Percentiles rank a stretch among this genome's conserved stretches.
Evolutionary conservation across 345 rosid species (phyloP).

Genomic region (Capsella bursapastoris): DNA sequence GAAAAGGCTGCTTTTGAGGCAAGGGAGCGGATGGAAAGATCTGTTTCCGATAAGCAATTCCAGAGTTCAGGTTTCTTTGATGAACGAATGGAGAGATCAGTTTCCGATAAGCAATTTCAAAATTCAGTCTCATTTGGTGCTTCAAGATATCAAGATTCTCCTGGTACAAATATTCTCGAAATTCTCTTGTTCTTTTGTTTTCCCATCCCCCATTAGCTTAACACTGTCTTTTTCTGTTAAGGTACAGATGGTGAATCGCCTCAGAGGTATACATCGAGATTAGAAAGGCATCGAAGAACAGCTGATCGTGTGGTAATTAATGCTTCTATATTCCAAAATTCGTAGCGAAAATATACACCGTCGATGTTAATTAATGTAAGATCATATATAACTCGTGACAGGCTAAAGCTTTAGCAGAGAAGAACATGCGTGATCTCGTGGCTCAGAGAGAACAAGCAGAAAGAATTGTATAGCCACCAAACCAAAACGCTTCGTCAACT

Average conservation of each 20-base stretch:
- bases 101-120: conserved; percentile 59
- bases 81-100: conserved; percentile 48
- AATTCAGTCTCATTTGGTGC: conserved; percentile 51
- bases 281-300: conserved; percentile 88
- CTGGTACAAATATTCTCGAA: conserved; percentile 48
- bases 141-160: conserved; percentile 58
- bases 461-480: conserved; percentile 64
- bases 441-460: conserved; percentile 93
- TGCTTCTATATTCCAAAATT: conserved; percentile 8
- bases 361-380: neutral
- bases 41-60: conserved; percentile 67
- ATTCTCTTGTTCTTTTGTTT: neutral
- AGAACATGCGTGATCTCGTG: conserved; percentile 88
- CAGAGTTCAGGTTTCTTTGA: conserved; percentile 49
- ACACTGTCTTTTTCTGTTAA: conserved; percentile 36
- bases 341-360: neutral
- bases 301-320: conserved; percentile 88
- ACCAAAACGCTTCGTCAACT: conserved; percentile 20
- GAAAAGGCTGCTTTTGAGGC: conserved; percentile 75
- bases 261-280: conserved; percentile 92
- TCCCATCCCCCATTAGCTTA: neutral
- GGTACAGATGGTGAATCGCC: conserved; percentile 86
- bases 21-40: conserved; percentile 68
- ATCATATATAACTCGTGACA: conserved; percentile 38
- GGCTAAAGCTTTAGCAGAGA: conserved; percentile 98